Evolutionary conservation across 2,329 filamentous ascomycete species (phyloP).

Genomic region (Colletotrichum zoysiae): DNA sequence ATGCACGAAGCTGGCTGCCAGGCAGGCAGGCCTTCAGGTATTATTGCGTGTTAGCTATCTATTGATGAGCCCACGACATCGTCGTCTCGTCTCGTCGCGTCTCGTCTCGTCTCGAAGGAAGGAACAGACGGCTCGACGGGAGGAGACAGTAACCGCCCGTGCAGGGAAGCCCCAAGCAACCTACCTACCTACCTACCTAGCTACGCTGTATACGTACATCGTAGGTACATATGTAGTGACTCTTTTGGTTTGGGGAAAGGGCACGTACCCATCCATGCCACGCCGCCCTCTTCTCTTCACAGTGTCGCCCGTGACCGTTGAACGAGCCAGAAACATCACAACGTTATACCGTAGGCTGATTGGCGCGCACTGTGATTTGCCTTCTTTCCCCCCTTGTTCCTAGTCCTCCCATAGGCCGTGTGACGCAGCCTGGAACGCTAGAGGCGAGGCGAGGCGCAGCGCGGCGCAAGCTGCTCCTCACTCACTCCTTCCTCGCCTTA

Average conservation of each 20-base stretch:
- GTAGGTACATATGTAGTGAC: too few species aligned
- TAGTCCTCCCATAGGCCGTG: slow-evolving; percentile 10
- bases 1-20: background rate
- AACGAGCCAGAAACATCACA: background rate
- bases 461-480: slow-evolving; percentile 26
- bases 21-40: background rate
- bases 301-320: background rate
- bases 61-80: too few species aligned
- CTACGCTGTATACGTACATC: too few species aligned
- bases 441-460: slow-evolving; percentile 1
- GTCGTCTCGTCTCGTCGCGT: too few species aligned
- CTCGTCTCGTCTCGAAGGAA: background rate
- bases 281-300: background rate
- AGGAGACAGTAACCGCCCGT: background rate
- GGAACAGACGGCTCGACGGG: background rate
- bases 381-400: background rate
- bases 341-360: background rate
- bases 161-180: background rate
- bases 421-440: slow-evolving; percentile 38
- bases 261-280: too few species aligned
- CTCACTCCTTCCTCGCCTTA: background rate
- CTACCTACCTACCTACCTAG: too few species aligned
- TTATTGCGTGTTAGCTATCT: too few species aligned
- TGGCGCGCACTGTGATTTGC: slow-evolving; percentile 13
- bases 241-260: too few species aligned